phyloP scores from a whole-genome alignment of 257 asterid genomes.

The Solanum etuberosum region DNA sequence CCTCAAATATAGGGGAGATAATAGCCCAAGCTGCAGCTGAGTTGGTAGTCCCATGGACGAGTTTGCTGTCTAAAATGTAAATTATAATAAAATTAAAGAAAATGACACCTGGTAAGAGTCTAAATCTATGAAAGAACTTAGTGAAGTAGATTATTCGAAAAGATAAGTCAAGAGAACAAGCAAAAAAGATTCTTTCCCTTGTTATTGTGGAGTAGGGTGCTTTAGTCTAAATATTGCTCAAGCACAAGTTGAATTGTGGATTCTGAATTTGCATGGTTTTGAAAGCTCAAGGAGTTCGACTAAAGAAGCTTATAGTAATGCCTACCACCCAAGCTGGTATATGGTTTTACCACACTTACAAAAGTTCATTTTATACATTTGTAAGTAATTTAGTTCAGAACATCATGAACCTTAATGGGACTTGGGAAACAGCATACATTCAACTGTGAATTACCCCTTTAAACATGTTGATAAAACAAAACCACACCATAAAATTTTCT shows the following conservation, averaged over 20 bases:
- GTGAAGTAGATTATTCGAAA: background rate
- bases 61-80: slow-evolving; percentile 44
- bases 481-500: background rate
- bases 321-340: background rate
- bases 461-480: background rate
- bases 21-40: slow-evolving; percentile 86
- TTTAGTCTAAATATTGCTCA: background rate
- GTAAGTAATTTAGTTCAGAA: background rate
- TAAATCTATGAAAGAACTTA: background rate
- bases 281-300: background rate
- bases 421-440: background rate
- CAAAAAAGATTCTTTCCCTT: background rate
- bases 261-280: background rate
- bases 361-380: background rate
- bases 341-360: background rate
- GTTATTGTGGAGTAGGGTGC: background rate
- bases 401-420: background rate
- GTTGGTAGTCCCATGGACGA: slow-evolving; percentile 50
- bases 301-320: background rate
- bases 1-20: slow-evolving; percentile 83
- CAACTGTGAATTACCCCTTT: background rate
- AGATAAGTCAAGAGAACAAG: background rate
- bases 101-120: background rate
- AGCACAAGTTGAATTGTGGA: background rate
- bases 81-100: background rate